These are phyloP conservation scores for Cymbopogon citratus DNA, from an alignment of 176 grass and related monocot species.

Conservation along the genomic window DNA sequence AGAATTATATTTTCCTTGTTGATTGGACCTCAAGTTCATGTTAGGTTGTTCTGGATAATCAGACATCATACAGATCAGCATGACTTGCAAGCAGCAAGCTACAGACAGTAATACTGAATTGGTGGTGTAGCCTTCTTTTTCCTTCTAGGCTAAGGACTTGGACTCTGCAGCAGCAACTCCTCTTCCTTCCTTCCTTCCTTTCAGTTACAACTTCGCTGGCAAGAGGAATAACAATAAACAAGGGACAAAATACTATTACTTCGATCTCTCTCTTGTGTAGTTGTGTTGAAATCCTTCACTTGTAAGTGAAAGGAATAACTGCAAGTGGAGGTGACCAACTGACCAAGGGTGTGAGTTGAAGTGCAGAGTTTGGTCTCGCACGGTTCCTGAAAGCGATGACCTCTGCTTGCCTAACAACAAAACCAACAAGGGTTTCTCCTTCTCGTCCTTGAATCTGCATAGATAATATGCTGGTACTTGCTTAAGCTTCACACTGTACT, in stretches of 20 bases:
- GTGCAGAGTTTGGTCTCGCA: constrained; percentile 18
- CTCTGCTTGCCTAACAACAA: constrained; percentile 6
- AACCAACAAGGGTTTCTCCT: background rate
- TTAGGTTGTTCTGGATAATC: background rate
- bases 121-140: background rate
- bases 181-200: background rate
- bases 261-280: too few relatives aligned
- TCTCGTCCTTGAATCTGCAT: constrained; percentile 8
- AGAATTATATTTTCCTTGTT: too few relatives aligned
- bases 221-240: too few relatives aligned
- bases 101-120: background rate
- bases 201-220: background rate
- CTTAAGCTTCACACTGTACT: constrained; percentile 26
- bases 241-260: too few relatives aligned
- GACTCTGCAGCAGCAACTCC: background rate
- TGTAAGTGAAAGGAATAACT: constrained; percentile 16
- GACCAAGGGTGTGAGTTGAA: background rate
- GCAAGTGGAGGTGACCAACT: background rate
- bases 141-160: background rate
- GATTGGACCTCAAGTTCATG: background rate
- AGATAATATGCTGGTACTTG: background rate
- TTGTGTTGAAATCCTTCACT: background rate
- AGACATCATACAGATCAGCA: background rate
- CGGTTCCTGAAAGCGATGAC: background rate
- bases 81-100: background rate